Base-by-base conservation (phyloP, 805 yeast genomes). In the Gaillardinia entomophila region DNA sequence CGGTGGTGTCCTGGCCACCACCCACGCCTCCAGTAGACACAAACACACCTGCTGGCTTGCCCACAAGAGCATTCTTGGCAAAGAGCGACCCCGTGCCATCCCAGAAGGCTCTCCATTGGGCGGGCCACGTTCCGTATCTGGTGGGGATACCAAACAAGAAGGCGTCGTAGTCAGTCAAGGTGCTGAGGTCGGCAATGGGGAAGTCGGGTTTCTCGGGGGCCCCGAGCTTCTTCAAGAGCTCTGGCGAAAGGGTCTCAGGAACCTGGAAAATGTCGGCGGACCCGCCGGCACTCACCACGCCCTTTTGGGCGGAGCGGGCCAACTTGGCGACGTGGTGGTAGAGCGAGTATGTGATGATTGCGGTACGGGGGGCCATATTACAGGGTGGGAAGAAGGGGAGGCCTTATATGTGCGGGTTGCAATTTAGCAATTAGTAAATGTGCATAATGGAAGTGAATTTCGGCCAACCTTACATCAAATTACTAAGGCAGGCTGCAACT, bases 81-180 rank as follows among this genome's bases (percentile, higher is more conserved):
- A 94, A 84, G 36, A 82, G 57, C 10, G 77, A 76, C 38, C 92
- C 92, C 23, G 92, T 82, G 28, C 69, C 59, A 52, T 79, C 94
- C 81, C 86, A 79, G 65, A 82, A 85, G 5, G 79, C 57, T 45
- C 74, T 70, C 75, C 82, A 77, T 61, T 85, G 95, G 18, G 85
- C 77, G 31, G 94, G 87, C 54, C 73, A 62, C 53, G 67, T 72
- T 46, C 94, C 94, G 55, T 53, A 85, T 58, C 94, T 73, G 23
- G 94, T 82, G 43, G 95, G 92, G 37, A 83, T 55, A 45, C 94
- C 95, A 46, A 84, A 80, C 41, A 84, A 42, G 55, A 80, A 79
- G 11, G 78, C 88, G 51, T 84, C 94, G 63, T 79, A 82, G 37
- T 71, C 61, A 17, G 59, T 56, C 45, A 86, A 66, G 3, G 74